Percentiles rank a stretch among this genome's conserved stretches.
These are phyloP conservation scores for Mortierella sp. DNA, from an alignment of 371 early-diverging fungal species.

Conservation along the genomic window DNA sequence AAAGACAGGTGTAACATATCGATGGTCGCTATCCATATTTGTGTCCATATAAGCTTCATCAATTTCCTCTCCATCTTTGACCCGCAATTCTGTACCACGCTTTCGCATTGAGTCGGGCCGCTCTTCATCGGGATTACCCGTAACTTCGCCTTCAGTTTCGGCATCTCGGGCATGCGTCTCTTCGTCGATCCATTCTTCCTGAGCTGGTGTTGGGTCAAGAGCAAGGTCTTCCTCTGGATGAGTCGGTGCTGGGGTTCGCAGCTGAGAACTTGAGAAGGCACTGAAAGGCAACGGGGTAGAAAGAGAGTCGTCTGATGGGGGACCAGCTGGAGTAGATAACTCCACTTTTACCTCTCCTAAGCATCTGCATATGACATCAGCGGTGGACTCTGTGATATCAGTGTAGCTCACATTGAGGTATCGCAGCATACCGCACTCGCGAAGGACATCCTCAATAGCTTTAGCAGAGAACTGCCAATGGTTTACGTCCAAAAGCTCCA, in stretches of 20 bases:
- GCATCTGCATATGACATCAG: constrained; percentile 39
- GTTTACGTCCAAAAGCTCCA: constrained; percentile 52
- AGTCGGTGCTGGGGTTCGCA: constrained; percentile 16
- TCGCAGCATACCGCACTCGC: constrained; percentile 44
- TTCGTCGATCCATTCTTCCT: not conserved
- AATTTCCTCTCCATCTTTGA: constrained; percentile 25
- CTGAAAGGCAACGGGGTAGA: constrained; percentile 14
- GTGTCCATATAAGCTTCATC: constrained; percentile 26
- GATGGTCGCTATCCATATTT: constrained; percentile 25
- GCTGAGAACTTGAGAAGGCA: not conserved
- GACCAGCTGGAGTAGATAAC: not conserved
- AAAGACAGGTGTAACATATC: constrained; percentile 8
- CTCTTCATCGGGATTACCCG: constrained; percentile 26
- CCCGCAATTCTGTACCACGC: constrained; percentile 24
- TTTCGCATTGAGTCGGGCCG: constrained; percentile 26
- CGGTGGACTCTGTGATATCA: constrained; percentile 33
- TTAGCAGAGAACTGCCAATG: constrained; percentile 52
- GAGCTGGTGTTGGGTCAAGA: not conserved
- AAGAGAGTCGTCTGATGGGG: not conserved
- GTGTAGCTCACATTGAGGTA: constrained; percentile 54
- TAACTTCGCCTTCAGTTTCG: not conserved
- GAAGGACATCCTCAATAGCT: constrained; percentile 44
- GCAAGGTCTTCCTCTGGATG: not conserved
- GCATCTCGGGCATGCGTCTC: not conserved
- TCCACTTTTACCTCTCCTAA: constrained; percentile 35